Conservation (phyloP, 768 basidiomycete species). For the Calocybe cyanea region DNA sequence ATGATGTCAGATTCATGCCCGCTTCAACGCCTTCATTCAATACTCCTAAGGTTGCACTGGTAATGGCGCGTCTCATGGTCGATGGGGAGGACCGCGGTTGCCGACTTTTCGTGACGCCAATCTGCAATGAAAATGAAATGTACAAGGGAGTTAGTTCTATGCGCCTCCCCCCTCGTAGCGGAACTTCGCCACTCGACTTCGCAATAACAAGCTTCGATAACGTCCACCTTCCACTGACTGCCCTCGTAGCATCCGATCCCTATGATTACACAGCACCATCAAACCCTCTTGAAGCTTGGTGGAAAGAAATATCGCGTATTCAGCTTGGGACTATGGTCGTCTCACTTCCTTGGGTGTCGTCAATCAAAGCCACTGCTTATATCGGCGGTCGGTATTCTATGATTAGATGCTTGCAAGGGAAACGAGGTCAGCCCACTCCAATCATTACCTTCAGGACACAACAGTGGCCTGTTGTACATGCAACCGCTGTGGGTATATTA, state of each 20-base stretch:
- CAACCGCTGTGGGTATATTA: constrained; percentile 50
- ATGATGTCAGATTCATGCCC: constrained; percentile 49
- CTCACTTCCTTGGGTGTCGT: constrained; percentile 45
- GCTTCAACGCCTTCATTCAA: constrained; percentile 50
- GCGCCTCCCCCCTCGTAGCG: constrained; percentile 47
- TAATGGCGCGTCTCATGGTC: constrained; percentile 54
- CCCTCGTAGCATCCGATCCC: constrained; percentile 46
- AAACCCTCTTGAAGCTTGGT: constrained; percentile 48
- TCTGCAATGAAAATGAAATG: constrained; percentile 52
- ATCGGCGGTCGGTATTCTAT: constrained; percentile 55
- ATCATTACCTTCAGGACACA: constrained; percentile 65
- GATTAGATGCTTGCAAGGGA: constrained; percentile 48
- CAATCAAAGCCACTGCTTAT: constrained; percentile 47
- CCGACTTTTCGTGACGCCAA: constrained; percentile 53
- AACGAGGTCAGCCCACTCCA: constrained; percentile 36
- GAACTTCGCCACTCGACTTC: constrained; percentile 52
- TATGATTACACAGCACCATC: constrained; percentile 34
- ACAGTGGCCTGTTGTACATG: constrained; percentile 54
- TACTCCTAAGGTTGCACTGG: constrained; percentile 50
- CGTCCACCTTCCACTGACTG: constrained; percentile 46
- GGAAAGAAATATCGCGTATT: constrained; percentile 52
- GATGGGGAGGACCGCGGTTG: constrained; percentile 46
- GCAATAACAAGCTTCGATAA: constrained; percentile 54
- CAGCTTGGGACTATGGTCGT: constrained; percentile 52
- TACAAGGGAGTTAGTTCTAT: constrained; percentile 47